Conservation (phyloP, 495 filamentous ascomycete genomes). For the Hypomontagnella monticulosa region DNA sequence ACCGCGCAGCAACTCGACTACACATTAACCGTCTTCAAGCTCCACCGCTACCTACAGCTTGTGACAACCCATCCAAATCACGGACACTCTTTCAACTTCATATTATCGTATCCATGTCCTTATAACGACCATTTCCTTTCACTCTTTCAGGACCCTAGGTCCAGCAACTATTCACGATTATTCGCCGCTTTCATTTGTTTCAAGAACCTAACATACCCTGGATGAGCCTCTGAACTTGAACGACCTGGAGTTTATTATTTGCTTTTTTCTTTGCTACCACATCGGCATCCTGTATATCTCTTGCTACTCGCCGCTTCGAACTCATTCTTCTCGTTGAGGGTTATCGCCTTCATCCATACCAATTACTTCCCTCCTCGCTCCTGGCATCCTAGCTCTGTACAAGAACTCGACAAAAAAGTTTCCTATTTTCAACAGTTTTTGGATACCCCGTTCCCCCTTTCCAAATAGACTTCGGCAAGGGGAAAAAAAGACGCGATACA, state of each 20-base stretch:
- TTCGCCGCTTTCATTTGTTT: slow-evolving; percentile 65
- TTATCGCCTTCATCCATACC: slow-evolving; percentile 31
- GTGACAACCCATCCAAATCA: slow-evolving; percentile 50
- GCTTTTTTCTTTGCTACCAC: slow-evolving; percentile 55
- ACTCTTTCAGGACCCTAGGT: slow-evolving; percentile 61
- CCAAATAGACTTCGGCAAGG: slow-evolving; percentile 51
- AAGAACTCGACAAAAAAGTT: slow-evolving; percentile 52
- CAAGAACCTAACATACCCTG: slow-evolving; percentile 63
- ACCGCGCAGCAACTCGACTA: slow-evolving; percentile 38
- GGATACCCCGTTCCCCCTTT: slow-evolving; percentile 40
- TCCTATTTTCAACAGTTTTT: slow-evolving; percentile 42
- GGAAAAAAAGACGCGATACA: slow-evolving; percentile 33
- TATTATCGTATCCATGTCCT: slow-evolving; percentile 69
- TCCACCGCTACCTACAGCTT: slow-evolving; percentile 33
- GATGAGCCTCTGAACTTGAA: slow-evolving; percentile 73
- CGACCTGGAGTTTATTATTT: slow-evolving; percentile 66
- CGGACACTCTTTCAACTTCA: slow-evolving; percentile 54
- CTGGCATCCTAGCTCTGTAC: slow-evolving; percentile 55
- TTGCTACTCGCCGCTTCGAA: slow-evolving; percentile 42
- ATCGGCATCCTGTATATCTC: slow-evolving; percentile 58
- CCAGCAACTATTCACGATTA: slow-evolving; percentile 60
- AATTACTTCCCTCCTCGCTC: slow-evolving; percentile 41
- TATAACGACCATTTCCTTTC: slow-evolving; percentile 71
- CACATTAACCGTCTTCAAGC: slow-evolving; percentile 24
- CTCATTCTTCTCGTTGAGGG: slow-evolving; percentile 44